Evolutionary conservation across 2,329 filamentous ascomycete species (phyloP).

Genomic region (Truncatella angustata): DNA sequence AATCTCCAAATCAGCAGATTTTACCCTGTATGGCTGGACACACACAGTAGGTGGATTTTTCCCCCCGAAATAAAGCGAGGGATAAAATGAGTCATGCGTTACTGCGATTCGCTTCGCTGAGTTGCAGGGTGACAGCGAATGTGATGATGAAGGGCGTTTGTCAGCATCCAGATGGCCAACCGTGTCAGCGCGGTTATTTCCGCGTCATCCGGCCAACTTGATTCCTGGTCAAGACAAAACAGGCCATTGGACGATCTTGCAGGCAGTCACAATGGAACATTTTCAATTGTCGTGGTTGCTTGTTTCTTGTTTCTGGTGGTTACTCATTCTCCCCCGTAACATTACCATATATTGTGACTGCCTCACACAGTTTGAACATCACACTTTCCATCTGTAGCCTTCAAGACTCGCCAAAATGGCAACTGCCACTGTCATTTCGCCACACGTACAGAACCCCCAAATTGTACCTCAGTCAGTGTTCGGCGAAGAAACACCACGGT

Average conservation of each 20-base stretch:
- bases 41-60: no score
- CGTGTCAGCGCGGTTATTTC: not conserved
- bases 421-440: not conserved
- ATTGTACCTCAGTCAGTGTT: not conserved
- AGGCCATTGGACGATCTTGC: constrained; percentile 1
- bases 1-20: no score
- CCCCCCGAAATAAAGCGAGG: no score
- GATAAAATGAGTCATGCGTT: no score
- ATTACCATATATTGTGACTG: not conserved
- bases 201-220: constrained; percentile 7
- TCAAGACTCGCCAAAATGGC: no score
- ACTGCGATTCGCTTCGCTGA: no score
- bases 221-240: not conserved
- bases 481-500: constrained; percentile 9
- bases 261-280: not conserved
- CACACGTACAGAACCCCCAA: constrained; percentile 4
- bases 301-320: not conserved
- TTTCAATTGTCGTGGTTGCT: not conserved
- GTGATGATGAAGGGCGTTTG: constrained; percentile 2
- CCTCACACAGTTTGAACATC: not conserved
- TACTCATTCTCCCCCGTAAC: not conserved
- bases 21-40: no score
- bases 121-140: not conserved
- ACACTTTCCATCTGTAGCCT: not conserved
- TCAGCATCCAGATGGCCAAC: not conserved